Percentiles rank a stretch among this genome's conserved stretches.
phyloP scores from a whole-genome alignment of 2,329 filamentous ascomycete genomes.

The Ophiocordyceps camponoti-rufipedis region DNA sequence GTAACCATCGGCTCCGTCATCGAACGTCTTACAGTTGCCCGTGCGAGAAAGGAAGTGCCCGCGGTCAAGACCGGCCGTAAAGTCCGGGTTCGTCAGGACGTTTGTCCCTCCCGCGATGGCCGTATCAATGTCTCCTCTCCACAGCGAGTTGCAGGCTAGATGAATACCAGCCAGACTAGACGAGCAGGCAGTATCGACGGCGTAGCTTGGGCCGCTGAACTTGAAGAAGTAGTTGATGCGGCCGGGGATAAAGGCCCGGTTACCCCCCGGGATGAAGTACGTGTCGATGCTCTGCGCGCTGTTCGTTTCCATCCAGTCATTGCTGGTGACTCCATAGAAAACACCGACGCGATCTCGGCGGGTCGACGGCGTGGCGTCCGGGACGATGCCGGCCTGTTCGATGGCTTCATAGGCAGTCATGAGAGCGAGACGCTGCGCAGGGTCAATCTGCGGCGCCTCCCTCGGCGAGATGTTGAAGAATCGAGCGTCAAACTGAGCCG shows the following conservation, averaged over 20 bases:
- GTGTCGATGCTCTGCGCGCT: slow-evolving; percentile 51
- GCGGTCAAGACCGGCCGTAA: slow-evolving; percentile 56
- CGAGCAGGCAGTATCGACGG: slow-evolving; percentile 60
- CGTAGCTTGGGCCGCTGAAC: slow-evolving; percentile 54
- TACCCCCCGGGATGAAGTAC: slow-evolving; percentile 25
- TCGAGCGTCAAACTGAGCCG: slow-evolving; percentile 46
- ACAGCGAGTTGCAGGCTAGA: slow-evolving; percentile 49
- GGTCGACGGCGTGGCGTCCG: slow-evolving; percentile 45
- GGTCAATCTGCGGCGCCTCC: slow-evolving; percentile 42
- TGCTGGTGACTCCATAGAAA: slow-evolving; percentile 58
- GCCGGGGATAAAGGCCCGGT: slow-evolving; percentile 15
- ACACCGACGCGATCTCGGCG: slow-evolving; percentile 45
- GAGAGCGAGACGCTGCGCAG: slow-evolving; percentile 45
- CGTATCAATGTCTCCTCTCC: slow-evolving; percentile 58
- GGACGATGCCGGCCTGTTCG: slow-evolving; percentile 47
- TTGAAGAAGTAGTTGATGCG: slow-evolving; percentile 54
- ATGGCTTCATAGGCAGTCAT: slow-evolving; percentile 51
- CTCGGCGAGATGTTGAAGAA: slow-evolving; percentile 61
- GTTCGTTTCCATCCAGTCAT: slow-evolving; percentile 64
- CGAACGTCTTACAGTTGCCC: slow-evolving; percentile 48
- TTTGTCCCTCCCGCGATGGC: slow-evolving; percentile 65
- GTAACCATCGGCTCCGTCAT: slow-evolving; percentile 66
- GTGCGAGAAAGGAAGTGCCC: slow-evolving; percentile 55
- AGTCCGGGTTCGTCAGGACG: slow-evolving; percentile 47
- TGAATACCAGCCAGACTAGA: slow-evolving; percentile 57